phyloP scores from a whole-genome alignment of 176 grass and related monocot species.

The Carex parvula region DNA sequence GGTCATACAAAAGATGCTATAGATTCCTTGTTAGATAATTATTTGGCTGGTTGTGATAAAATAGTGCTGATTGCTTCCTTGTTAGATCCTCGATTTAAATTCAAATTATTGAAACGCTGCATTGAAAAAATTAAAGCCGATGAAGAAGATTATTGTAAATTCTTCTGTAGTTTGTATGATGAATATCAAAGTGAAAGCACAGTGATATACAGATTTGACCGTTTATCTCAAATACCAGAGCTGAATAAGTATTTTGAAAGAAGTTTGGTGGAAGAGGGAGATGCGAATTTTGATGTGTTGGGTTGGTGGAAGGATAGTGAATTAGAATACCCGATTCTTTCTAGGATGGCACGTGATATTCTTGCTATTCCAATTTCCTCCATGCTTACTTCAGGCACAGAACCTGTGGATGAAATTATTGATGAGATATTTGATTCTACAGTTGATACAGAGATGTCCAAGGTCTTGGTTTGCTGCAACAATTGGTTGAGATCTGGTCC shows the following conservation, averaged over 20 bases:
- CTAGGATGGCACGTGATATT: conserved; percentile 19
- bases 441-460: neutral
- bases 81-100: too few species aligned
- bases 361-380: conserved; percentile 18
- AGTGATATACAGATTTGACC: neutral
- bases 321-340: conserved; percentile 3
- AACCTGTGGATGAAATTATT: neutral
- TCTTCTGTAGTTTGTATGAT: neutral
- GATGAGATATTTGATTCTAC: neutral
- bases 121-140: too few species aligned
- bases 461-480: conserved; percentile 4
- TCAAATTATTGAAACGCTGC: too few species aligned
- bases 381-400: neutral
- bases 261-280: neutral
- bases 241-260: neutral
- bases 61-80: too few species aligned
- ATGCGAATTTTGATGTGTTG: conserved; percentile 17
- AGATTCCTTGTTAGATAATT: too few species aligned
- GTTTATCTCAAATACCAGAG: neutral
- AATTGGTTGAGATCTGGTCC: neutral
- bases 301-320: conserved; percentile 8
- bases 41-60: too few species aligned
- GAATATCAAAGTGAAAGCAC: neutral
- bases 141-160: neutral
- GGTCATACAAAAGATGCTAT: too few species aligned